phyloP scores from a whole-genome alignment of 192 early-diverging fungal species.

The Neocallimastix lanati region DNA sequence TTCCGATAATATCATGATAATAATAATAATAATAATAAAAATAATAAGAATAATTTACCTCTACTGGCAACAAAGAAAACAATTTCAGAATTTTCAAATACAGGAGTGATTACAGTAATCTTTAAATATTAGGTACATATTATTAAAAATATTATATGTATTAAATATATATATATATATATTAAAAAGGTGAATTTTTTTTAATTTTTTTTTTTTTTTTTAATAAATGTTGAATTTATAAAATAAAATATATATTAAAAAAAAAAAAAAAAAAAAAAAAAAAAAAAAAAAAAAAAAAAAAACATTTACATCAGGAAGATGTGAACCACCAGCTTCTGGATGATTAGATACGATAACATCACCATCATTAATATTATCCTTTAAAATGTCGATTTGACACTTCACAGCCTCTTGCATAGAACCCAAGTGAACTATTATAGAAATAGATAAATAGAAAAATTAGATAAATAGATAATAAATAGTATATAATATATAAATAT shows the following conservation, averaged over 20 bases:
- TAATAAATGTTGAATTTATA: no score
- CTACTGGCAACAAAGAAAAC: slow-evolving; percentile 91
- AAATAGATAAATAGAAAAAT: slow-evolving; percentile 34
- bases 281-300: no score
- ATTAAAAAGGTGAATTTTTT: no score
- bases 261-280: no score
- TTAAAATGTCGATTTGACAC: slow-evolving; percentile 68
- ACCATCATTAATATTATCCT: slow-evolving; percentile 53
- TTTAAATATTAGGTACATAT: slow-evolving; percentile 13
- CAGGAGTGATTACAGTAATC: slow-evolving; percentile 91
- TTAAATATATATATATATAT: no score
- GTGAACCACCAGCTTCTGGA: slow-evolving; percentile 83
- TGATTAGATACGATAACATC: slow-evolving; percentile 93
- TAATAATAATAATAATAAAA: no score
- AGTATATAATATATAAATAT: no score
- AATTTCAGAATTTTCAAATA: slow-evolving; percentile 57
- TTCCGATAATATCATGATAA: no score
- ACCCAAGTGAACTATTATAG: slow-evolving; percentile 85
- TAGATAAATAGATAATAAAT: no score
- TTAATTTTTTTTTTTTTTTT: no score
- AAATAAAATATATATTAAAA: no score
- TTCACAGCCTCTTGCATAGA: slow-evolving; percentile 83
- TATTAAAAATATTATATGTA: no score
- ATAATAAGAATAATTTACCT: neutral
- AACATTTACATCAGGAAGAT: slow-evolving; percentile 40